Conservation (phyloP, 2,329 filamentous ascomycete species). For the Botryotinia narcissicola region DNA sequence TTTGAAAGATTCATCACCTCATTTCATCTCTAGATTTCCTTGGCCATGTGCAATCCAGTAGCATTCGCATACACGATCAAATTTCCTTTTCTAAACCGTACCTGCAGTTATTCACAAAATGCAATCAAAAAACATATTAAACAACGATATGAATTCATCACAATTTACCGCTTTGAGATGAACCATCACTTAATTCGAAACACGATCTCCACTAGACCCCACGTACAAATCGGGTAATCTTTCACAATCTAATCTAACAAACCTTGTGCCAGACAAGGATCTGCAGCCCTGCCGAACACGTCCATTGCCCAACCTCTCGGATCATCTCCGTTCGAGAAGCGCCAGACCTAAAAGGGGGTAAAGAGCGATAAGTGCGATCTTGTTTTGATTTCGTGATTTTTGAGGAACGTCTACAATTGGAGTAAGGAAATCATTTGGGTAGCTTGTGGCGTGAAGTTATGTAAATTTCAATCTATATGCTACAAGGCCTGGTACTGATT, state of each 20-base stretch:
- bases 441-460: slow-evolving; percentile 13
- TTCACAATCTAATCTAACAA: slow-evolving; percentile 21
- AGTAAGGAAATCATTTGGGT: not conserved
- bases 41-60: not conserved
- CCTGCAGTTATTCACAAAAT: slow-evolving; percentile 13
- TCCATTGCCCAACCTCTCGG: slow-evolving; percentile 20
- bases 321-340: slow-evolving; percentile 14
- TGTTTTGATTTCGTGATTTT: slow-evolving; percentile 1
- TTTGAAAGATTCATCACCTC: not conserved
- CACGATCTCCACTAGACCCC: slow-evolving; percentile 15
- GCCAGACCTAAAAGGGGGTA: not conserved
- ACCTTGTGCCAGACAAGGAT: not conserved
- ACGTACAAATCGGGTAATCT: slow-evolving; percentile 20
- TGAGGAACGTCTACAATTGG: not conserved
- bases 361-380: not conserved
- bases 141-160: not conserved
- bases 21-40: not conserved
- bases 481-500: slow-evolving; percentile 13
- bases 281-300: slow-evolving; percentile 16
- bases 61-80: slow-evolving; percentile 1
- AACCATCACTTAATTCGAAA: slow-evolving; percentile 18
- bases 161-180: slow-evolving; percentile 8
- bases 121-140: slow-evolving; percentile 21
- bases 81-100: slow-evolving; percentile 17
- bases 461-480: slow-evolving; percentile 15